These are phyloP conservation scores for Pulveroboletus sp. DNA, from an alignment of 768 basidiomycete species.

Conservation along the genomic window DNA sequence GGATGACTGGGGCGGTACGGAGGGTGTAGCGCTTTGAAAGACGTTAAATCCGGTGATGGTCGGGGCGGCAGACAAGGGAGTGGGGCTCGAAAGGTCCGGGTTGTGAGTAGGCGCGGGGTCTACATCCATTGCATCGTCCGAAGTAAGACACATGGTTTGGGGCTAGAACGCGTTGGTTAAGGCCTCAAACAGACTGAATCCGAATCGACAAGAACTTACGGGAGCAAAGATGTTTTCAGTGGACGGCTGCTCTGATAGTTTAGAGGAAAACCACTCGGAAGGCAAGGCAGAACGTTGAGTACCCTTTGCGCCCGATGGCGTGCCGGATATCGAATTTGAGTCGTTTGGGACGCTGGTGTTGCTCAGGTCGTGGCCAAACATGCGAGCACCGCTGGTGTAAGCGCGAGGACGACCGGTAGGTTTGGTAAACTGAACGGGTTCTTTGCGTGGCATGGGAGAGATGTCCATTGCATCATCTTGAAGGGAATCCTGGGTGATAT, in stretches of 20 bases:
- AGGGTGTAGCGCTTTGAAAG: conserved; percentile 59
- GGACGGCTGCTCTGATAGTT: conserved; percentile 20
- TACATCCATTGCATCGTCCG: conserved; percentile 77
- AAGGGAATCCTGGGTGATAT: conserved; percentile 46
- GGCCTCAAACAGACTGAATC: conserved; percentile 3
- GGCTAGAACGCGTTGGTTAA: conserved; percentile 29
- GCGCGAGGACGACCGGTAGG: conserved; percentile 55
- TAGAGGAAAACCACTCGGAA: conserved; percentile 50
- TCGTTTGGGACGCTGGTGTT: conserved; percentile 43
- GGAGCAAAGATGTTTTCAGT: conserved; percentile 29
- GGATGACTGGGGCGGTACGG: conserved; percentile 44
- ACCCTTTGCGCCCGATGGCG: conserved; percentile 46
- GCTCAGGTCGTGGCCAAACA: conserved; percentile 75
- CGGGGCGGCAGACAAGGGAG: conserved; percentile 50
- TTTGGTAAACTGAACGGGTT: conserved; percentile 29
- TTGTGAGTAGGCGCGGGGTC: conserved; percentile 51
- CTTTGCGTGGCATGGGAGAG: conserved; percentile 55
- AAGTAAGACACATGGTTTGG: conserved; percentile 41
- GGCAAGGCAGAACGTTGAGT: conserved; percentile 66
- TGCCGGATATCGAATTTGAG: conserved; percentile 22
- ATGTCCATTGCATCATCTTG: conserved; percentile 77
- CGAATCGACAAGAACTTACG: conserved; percentile 18
- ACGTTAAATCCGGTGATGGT: conserved; percentile 56
- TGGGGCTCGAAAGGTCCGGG: conserved; percentile 32
- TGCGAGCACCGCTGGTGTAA: conserved; percentile 59